These are phyloP conservation scores for Aschersonia sp. DNA, from an alignment of 2,329 filamentous ascomycete genomes.

Conservation along the genomic window DNA sequence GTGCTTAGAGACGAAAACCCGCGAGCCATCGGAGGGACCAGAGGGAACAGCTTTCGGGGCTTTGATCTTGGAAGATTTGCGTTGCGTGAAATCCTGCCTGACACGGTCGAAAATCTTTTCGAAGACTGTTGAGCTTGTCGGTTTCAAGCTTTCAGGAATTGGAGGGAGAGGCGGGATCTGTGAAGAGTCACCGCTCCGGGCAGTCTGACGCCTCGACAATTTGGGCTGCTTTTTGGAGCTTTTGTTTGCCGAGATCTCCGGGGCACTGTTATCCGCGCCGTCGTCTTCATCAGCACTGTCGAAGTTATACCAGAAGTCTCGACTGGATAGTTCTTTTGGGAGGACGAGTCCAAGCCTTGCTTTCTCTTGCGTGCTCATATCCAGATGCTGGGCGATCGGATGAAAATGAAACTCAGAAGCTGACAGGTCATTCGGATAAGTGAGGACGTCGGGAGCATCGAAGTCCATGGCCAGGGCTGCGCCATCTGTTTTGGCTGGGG, in stretches of 20 bases:
- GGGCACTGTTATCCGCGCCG: slow-evolving; percentile 7
- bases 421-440: slow-evolving; percentile 20
- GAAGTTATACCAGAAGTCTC: slow-evolving; percentile 22
- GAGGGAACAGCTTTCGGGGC: not conserved
- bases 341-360: slow-evolving; percentile 18
- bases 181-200: slow-evolving; percentile 7
- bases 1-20: slow-evolving; percentile 2
- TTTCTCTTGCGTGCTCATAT: slow-evolving; percentile 13
- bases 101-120: slow-evolving; percentile 14
- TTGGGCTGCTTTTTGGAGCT: not conserved
- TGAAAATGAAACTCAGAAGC: slow-evolving; percentile 19
- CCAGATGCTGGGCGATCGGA: slow-evolving; percentile 17
- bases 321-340: slow-evolving; percentile 16
- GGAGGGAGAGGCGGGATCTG: slow-evolving; percentile 15
- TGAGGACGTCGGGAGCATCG: slow-evolving; percentile 14
- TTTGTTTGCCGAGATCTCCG: not conserved
- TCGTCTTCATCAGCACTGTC: slow-evolving; percentile 20
- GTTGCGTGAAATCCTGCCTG: not conserved
- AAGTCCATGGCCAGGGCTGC: slow-evolving; percentile 18
- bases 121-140: slow-evolving; percentile 9
- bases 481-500: slow-evolving; percentile 21
- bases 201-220: slow-evolving; percentile 2
- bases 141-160: slow-evolving; percentile 15
- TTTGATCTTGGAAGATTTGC: not conserved
- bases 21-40: not conserved